Evolutionary conservation across 768 basidiomycete genomes (phyloP), one percentile per base, ranked within the genome.

Genomic region (Mycena kentingensis): DNA sequence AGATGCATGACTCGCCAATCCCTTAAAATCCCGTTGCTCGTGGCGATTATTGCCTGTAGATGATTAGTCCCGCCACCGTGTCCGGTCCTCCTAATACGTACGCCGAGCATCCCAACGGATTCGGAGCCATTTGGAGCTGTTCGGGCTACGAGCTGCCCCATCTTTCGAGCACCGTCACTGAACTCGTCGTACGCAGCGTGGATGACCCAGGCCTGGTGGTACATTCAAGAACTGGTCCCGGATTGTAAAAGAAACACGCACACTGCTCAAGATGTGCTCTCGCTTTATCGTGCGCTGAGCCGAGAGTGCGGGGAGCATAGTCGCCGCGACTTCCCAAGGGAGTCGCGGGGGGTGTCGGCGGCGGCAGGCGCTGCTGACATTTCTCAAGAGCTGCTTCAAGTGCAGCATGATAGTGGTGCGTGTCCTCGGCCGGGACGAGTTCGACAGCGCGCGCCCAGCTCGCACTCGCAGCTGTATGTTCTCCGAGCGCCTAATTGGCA

Each of bases 1-100:
- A 60, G 25, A 19, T 60, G 60, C 32, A 63, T 53, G 12, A 60
- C 57, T 5, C 64, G 61, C 13, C 15, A 5, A 35, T 65, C 64
- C 18, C 46, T 47, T 29, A 63, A 16, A 26, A 63, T 34, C 2
- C 54, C 62, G 31, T 65, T 62, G 31, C 36, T 61, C 19, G 62
- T 26, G 3, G 34, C 47, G 15, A 27, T 42, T 12, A 65, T 34
- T 1, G 26, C 27, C 60, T 65, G 38, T 3, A 27, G 29, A 18
- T 11, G 34, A 19, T 18, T 5, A 16, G n/a, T 6, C 25, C 19
- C 1, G 31, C 41, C 2, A 25, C 28, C 18, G 29, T 18, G 37
- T 31, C 4, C 13, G 26, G 24, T 13, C 19, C 22, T 44, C 16
- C 13, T 5, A 38, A 21, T 25, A n/a, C 43, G 31, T 51, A 61